Evolutionary conservation across 2,329 filamentous ascomycete species (phyloP), one percentile per base, ranked within the genome.

Genomic region (Blumeria graminis): DNA sequence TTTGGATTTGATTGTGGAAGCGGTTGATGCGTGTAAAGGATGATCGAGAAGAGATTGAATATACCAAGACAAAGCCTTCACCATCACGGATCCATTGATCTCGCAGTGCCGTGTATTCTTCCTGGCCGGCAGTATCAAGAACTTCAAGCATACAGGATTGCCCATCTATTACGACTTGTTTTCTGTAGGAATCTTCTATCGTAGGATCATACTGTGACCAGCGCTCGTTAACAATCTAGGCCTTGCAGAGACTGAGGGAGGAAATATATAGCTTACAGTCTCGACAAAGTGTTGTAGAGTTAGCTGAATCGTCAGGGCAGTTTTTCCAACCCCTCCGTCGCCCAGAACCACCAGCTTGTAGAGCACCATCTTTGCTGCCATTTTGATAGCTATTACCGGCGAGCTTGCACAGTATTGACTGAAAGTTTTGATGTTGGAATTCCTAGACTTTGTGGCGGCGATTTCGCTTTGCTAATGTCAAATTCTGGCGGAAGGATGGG

Each of bases 81-180:
- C 92, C 90, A 67, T 96, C 90, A 64, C 92, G 81, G 69, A 96
- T 96, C 90, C 90, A 96, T 73, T 96, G 92, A 69, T 96, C 92
- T 66, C 92, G 79, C 65, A 96, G 74, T 51, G 92, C 92, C 61
- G 90, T 95, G 71, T 96, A 98, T 72, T 98, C 92, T 72, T 98
- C 92, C 70, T 98, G 92, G 57, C 92, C 92, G 55, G 92, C 92
- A 56, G 92, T 98, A 71, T 98, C 92, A 65, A 95, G 78, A 52
- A 94, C 88, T 70, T 96, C 90, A 65, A 95, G 80, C 89, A 95
- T 95, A 74, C 89, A 95, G 48, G 89, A 88, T 69, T 94, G 86
- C 60, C 82, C 79, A 68, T 96, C 92, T 70, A 96, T 96, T 67
- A 94, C 85, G 59, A 89, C 84, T 69, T 89, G 84, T 71, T 90